Evolutionary conservation across 371 early-diverging fungal species (phyloP), one percentile per base, ranked within the genome.

Genomic region (Haplosporangium sp.): DNA sequence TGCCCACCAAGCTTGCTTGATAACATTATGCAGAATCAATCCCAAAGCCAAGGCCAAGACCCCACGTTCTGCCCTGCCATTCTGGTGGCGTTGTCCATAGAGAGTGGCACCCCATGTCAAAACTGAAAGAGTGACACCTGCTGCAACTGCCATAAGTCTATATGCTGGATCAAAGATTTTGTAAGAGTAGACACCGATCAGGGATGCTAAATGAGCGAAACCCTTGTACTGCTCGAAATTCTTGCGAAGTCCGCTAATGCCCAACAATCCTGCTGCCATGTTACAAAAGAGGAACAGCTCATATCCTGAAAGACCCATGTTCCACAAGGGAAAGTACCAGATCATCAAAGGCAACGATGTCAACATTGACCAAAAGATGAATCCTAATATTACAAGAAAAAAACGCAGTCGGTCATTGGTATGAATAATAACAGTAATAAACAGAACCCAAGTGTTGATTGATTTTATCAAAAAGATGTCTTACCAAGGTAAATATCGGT

Each of bases 301-400:
- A 76, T 89, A 93, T 27, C 95, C 95, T n/a, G 93, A 93, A 65
- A 94, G 87, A 9, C 95, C 95, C 94, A 95, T 94, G 81, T 93
- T 87, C 93, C 94, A 95, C 59, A 95, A 82, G n/a, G 95, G 95
- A 71, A 95, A 95, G 75, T 93, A 94, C 95, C 95, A 95, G 61
- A 94, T 91, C 61, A 91, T 85, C 39, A 93, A 74, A 0, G 93
- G 89, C 39, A 94, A 82, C n/a, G 94, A 89, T 0, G 94, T 93
- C 64, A 93, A 85, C 84, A 91, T 88, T 19, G 94, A 92, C 95
- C 95, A 95, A 67, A 92, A 93, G 15, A 92, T 87, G 79, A 92
- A 94, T 19, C 91, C 90, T 88, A 81, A 15, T 34, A 34, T 10
- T 13, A 11, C 20, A 50, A 55, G 34, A 3, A 17, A 11, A 11